Evolutionary conservation across 169 alveolate genomes (phyloP), one percentile per base, ranked within the genome.

Genomic region (Eimeria brunetti): DNA sequence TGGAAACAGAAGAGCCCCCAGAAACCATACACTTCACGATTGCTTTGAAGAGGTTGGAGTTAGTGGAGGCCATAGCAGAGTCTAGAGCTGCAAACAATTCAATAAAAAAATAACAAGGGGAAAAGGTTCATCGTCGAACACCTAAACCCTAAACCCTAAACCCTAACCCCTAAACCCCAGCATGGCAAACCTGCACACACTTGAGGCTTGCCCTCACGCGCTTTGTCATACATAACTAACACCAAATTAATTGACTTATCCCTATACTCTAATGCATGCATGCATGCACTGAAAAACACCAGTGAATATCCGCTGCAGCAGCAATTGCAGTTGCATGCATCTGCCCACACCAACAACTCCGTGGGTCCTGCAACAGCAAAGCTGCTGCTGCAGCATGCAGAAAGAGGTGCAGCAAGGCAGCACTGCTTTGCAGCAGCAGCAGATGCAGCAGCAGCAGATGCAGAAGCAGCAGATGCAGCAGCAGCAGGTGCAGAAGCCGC

Each of bases 31-130:
- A 83, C 73, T 53, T 9, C 12, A 38, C 90, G 14, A 83, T 33
- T 30, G 90, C 90, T 33, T 5, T 3, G 30, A 83, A 83, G 90
- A 83, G 90, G 51, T 4, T 12, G 9, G 90, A 83, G 22, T 18
- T 33, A 14, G 90, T 27, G 51, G 7, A 27, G 16, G 30, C 38
- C 90, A 83, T 83, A 16, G 44, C 75, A 6, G 27, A 8, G 62
- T 83, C 73, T 8, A 83, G 41, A 83, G 16, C 90, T 83, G 90
- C 90, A 56, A 49, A 24, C 69, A 83, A 51, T 11, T 33, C 7
- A 67, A 71, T 18, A 18, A 2, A 27, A 62, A 62, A 62, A 2
- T 58, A 58, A 24, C n/a, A 58, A 58, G n/a, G n/a, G n/a, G n/a
- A n/a, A n/a, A n/a, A n/a, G n/a, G n/a, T n/a, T n/a, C n/a, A n/a